phyloP scores from a whole-genome alignment of 176 grass and related monocot genomes.

The Puccinellia tenuiflora region DNA sequence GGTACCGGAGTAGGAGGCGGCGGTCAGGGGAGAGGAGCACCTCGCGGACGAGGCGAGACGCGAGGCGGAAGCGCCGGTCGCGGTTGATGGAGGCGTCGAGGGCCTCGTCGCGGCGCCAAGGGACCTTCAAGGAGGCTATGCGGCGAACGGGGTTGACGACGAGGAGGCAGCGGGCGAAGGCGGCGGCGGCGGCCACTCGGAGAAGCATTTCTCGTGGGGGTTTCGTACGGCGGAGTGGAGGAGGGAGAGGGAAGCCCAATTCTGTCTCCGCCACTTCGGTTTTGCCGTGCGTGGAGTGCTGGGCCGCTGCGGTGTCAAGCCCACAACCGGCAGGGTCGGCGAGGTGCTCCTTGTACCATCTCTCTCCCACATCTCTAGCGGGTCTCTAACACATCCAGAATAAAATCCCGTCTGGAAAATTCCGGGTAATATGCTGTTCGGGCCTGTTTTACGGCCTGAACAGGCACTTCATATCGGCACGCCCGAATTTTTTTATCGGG shows the following conservation, averaged over 20 bases:
- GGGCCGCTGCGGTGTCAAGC: too few relatives aligned
- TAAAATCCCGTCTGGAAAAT: too few relatives aligned
- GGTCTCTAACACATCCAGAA: too few relatives aligned
- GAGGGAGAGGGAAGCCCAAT: background rate
- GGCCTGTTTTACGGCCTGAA: too few relatives aligned
- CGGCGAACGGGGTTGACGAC: background rate
- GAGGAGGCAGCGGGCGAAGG: background rate
- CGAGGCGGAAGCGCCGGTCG: conserved; percentile 50
- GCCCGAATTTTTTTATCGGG: too few relatives aligned
- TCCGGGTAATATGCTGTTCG: too few relatives aligned
- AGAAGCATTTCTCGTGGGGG: conserved; percentile 12
- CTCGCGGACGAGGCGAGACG: conserved; percentile 56
- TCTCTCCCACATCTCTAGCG: too few relatives aligned
- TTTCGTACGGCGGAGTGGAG: background rate
- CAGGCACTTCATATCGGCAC: too few relatives aligned
- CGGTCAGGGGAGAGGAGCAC: conserved; percentile 57
- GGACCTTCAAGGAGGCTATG: conserved; percentile 58
- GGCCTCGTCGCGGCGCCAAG: conserved; percentile 57
- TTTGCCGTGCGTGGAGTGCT: background rate
- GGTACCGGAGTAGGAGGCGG: conserved; percentile 61
- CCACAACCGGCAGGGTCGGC: too few relatives aligned
- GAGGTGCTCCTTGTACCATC: too few relatives aligned
- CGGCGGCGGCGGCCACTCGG: background rate
- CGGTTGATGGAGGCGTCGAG: conserved; percentile 57
- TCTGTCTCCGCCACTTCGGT: background rate